These are phyloP conservation scores for Colletotrichum spaethianum DNA, from an alignment of 2,329 filamentous ascomycete genomes.

Conservation along the genomic window DNA sequence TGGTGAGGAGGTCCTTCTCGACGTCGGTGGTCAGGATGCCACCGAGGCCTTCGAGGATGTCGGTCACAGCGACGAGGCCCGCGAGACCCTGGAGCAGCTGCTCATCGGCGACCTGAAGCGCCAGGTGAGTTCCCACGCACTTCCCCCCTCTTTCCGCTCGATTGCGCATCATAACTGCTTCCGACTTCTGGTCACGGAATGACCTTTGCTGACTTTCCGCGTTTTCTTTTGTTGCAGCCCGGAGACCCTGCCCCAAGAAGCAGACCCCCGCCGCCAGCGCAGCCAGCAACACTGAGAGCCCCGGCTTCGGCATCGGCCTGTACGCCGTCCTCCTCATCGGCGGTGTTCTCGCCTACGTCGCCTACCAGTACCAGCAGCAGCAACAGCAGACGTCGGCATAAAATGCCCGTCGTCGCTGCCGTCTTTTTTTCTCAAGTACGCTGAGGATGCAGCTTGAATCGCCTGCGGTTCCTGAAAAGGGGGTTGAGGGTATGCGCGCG, in stretches of 20 bases:
- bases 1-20: slow-evolving; percentile 97
- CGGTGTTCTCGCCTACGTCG: slow-evolving; percentile 82
- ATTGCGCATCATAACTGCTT: slow-evolving; percentile 12
- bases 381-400: slow-evolving; percentile 54
- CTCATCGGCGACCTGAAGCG: slow-evolving; percentile 85
- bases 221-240: slow-evolving; percentile 61
- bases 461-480: slow-evolving; percentile 1
- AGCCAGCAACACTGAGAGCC: slow-evolving; percentile 61
- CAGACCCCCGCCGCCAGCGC: slow-evolving; percentile 64
- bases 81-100: slow-evolving; percentile 88
- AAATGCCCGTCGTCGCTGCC: background rate
- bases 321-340: slow-evolving; percentile 87
- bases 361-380: slow-evolving; percentile 87
- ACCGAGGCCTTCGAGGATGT: slow-evolving; percentile 99
- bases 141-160: background rate
- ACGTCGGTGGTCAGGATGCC: slow-evolving; percentile 94
- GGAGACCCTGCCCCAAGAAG: slow-evolving; percentile 84
- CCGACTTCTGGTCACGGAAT: background rate
- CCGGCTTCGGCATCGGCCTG: slow-evolving; percentile 80
- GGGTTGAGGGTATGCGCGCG: background rate
- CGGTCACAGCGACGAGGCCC: slow-evolving; percentile 97
- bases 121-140: slow-evolving; percentile 68
- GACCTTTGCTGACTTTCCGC: slow-evolving; percentile 44
- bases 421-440: background rate
- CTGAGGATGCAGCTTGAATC: background rate